Percentiles rank a stretch among this genome's conserved stretches.
These are phyloP conservation scores for Suillus cothurnatus DNA, from an alignment of 768 basidiomycete species.

Conservation along the genomic window DNA sequence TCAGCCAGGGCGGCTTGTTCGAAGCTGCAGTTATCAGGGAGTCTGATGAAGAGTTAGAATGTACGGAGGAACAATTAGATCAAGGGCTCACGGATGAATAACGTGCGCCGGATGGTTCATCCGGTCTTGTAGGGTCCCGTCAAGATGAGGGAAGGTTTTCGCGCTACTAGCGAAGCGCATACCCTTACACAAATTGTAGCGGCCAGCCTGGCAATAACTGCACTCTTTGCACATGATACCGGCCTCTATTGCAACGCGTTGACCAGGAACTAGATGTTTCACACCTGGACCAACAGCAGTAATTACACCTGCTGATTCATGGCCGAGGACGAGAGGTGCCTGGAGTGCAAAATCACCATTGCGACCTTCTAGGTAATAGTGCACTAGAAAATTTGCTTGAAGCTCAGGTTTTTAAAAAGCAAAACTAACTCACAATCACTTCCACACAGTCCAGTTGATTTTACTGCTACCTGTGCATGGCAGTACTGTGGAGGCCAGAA, in stretches of 20 bases:
- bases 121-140: conserved; percentile 85
- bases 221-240: conserved; percentile 87
- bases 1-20: conserved; percentile 90
- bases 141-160: conserved; percentile 89
- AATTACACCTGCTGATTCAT: conserved; percentile 89
- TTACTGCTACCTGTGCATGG: conserved; percentile 79
- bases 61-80: conserved; percentile 1
- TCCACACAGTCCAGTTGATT: conserved; percentile 90
- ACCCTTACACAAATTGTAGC: conserved; percentile 91
- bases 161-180: conserved; percentile 92
- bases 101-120: conserved; percentile 90
- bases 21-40: conserved; percentile 76
- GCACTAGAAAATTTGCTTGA: conserved; percentile 51
- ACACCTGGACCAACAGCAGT: conserved; percentile 81
- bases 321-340: conserved; percentile 87
- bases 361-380: conserved; percentile 87
- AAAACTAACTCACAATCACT: conserved; percentile 60
- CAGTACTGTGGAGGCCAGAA: conserved; percentile 71
- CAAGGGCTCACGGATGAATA: conserved; percentile 76
- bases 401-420: conserved; percentile 5
- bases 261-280: conserved; percentile 64
- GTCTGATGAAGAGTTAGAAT: conserved; percentile 41
- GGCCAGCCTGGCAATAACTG: conserved; percentile 66
- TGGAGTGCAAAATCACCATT: conserved; percentile 92
- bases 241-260: conserved; percentile 92